These are phyloP conservation scores for Pythium dissotocum DNA, from an alignment of 352 stramenopile genomes.

Conservation along the genomic window DNA sequence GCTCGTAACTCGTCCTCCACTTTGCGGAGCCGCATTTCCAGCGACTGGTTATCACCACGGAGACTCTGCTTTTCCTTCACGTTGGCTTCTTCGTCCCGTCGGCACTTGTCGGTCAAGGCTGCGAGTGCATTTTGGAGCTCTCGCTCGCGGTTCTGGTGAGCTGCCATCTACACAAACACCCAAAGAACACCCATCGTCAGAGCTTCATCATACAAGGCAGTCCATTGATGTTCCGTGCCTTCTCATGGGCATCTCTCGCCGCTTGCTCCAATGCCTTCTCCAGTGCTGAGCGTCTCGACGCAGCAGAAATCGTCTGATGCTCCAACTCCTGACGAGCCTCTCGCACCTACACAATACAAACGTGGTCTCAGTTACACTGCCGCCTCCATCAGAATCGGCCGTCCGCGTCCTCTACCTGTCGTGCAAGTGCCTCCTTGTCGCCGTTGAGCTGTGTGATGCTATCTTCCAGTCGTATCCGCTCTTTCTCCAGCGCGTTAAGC, in stretches of 20 bases:
- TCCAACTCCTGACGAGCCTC: background rate
- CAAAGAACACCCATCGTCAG: background rate
- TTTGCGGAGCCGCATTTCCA: constrained; percentile 13
- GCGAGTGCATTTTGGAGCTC: constrained; percentile 15
- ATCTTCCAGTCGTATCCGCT: constrained; percentile 15
- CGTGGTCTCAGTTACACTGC: background rate
- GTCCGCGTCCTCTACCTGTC: background rate
- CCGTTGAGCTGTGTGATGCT: constrained; percentile 5
- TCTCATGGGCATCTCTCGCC: background rate
- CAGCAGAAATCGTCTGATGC: background rate
- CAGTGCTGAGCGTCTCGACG: background rate
- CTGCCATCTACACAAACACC: background rate
- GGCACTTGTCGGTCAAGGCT: constrained; percentile 9
- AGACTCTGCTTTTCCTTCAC: constrained; percentile 17
- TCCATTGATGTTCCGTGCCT: background rate
- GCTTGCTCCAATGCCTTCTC: constrained; percentile 4
- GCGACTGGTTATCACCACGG: constrained; percentile 8
- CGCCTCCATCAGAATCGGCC: background rate
- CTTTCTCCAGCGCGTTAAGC: constrained; percentile 20
- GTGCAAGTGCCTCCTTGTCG: background rate
- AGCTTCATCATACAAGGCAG: background rate
- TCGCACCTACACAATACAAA: background rate
- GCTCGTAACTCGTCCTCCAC: constrained; percentile 20
- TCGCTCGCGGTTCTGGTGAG: background rate
- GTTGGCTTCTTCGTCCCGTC: constrained; percentile 4